Conservation (phyloP, 2,329 filamentous ascomycete genomes). For the Ophiostoma ips region DNA sequence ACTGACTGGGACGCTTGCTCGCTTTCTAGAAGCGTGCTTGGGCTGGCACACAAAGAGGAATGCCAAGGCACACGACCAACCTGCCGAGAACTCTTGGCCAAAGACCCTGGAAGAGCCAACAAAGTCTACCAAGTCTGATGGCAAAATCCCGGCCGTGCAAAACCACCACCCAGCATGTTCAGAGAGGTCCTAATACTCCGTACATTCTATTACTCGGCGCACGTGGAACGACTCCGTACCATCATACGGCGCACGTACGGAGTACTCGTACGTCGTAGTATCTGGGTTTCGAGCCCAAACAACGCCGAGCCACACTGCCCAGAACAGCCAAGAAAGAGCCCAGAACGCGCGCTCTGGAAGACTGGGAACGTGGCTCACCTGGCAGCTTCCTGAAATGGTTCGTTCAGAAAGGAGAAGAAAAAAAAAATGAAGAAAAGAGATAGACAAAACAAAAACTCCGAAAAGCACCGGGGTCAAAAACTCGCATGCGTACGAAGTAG, state of each 20-base stretch:
- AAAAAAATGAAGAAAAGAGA: too few species aligned
- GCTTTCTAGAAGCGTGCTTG: not conserved
- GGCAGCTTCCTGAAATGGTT: too few species aligned
- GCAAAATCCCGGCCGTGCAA: not conserved
- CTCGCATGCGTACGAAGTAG: too few species aligned
- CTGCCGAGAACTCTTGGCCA: conserved; percentile 1
- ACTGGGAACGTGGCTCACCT: not conserved
- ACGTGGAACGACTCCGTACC: not conserved
- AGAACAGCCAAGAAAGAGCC: not conserved
- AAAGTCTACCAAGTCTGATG: not conserved
- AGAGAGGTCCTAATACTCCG: too few species aligned
- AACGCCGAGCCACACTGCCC: not conserved
- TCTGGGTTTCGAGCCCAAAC: not conserved
- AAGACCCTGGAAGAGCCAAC: not conserved
- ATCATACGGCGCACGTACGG: too few species aligned
- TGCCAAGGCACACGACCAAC: conserved; percentile 1
- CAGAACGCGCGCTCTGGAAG: not conserved
- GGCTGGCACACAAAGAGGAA: not conserved
- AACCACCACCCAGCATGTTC: too few species aligned
- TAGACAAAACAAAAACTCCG: too few species aligned
- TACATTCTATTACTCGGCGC: too few species aligned
- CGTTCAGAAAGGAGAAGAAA: too few species aligned
- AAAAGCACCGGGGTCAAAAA: too few species aligned
- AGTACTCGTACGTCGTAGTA: not conserved
- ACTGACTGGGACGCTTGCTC: not conserved